Percentiles rank a stretch among this genome's conserved stretches.
Conservation (phyloP, 129 eudicot genomes). For the Flaveria robusta region DNA sequence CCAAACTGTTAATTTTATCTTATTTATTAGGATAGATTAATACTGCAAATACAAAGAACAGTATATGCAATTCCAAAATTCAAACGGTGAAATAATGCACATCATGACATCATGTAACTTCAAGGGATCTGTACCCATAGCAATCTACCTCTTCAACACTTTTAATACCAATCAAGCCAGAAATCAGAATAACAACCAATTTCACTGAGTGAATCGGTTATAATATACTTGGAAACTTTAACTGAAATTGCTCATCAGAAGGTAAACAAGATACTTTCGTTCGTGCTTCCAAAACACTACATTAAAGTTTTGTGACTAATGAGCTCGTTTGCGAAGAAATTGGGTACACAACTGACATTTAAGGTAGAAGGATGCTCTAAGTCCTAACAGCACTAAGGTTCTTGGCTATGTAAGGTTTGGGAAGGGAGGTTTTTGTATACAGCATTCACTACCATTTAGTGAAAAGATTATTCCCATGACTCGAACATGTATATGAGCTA, state of each 20-base stretch:
- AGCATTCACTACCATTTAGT: not conserved
- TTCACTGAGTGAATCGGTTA: not conserved
- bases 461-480: slow-evolving; percentile 8
- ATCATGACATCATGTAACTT: not conserved
- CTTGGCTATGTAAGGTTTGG: not conserved
- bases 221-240: not conserved
- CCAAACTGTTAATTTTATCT: not conserved
- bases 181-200: not conserved
- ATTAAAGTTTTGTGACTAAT: not conserved
- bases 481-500: not conserved
- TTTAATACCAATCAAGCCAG: not conserved
- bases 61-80: no score
- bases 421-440: not conserved
- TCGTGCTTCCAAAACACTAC: not conserved
- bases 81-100: not conserved
- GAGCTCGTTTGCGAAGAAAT: not conserved
- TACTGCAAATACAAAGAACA: no score
- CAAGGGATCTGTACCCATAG: not conserved
- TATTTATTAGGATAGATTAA: no score
- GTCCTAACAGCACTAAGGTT: not conserved
- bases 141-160: slow-evolving; percentile 1
- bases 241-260: no score
- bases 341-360: not conserved
- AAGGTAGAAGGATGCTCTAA: not conserved
- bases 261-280: no score